phyloP scores from a whole-genome alignment of 768 basidiomycete species.

The Trichaptum fuscoviolaceum region DNA sequence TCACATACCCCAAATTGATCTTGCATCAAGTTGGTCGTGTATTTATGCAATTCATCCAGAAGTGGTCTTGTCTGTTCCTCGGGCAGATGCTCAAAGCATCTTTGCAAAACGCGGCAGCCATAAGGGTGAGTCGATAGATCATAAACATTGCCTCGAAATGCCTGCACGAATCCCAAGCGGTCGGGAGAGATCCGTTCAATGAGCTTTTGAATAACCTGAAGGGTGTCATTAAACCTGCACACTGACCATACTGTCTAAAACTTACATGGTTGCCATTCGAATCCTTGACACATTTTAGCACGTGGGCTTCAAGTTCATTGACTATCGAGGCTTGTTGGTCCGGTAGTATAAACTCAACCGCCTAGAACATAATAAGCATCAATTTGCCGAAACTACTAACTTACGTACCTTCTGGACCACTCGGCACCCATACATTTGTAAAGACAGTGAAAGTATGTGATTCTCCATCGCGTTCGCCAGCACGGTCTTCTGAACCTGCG shows the following conservation, averaged over 20 bases:
- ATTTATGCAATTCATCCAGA: slow-evolving; percentile 77
- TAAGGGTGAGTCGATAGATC: slow-evolving; percentile 85
- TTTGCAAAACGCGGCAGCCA: slow-evolving; percentile 91
- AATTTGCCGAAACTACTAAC: slow-evolving; percentile 3
- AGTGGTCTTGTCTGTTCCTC: slow-evolving; percentile 61
- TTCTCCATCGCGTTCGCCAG: slow-evolving; percentile 73
- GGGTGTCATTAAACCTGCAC: neutral
- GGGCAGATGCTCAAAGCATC: slow-evolving; percentile 83
- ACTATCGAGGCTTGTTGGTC: slow-evolving; percentile 77
- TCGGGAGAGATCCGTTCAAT: slow-evolving; percentile 77
- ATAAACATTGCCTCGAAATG: slow-evolving; percentile 73
- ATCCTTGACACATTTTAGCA: slow-evolving; percentile 84
- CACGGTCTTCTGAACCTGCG: slow-evolving; percentile 62
- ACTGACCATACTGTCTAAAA: slow-evolving; percentile 9
- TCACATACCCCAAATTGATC: slow-evolving; percentile 83
- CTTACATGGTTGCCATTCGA: slow-evolving; percentile 91
- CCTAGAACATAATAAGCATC: slow-evolving; percentile 39
- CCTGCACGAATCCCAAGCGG: slow-evolving; percentile 65
- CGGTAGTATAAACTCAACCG: slow-evolving; percentile 73
- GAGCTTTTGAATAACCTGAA: slow-evolving; percentile 81
- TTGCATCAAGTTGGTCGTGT: slow-evolving; percentile 69
- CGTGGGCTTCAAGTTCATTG: slow-evolving; percentile 70
- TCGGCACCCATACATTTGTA: slow-evolving; percentile 95
- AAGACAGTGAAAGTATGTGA: slow-evolving; percentile 67
- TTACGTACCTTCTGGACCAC: slow-evolving; percentile 81